Conservation (phyloP, 345 rosid species). For the Melaleuca alternifolia region DNA sequence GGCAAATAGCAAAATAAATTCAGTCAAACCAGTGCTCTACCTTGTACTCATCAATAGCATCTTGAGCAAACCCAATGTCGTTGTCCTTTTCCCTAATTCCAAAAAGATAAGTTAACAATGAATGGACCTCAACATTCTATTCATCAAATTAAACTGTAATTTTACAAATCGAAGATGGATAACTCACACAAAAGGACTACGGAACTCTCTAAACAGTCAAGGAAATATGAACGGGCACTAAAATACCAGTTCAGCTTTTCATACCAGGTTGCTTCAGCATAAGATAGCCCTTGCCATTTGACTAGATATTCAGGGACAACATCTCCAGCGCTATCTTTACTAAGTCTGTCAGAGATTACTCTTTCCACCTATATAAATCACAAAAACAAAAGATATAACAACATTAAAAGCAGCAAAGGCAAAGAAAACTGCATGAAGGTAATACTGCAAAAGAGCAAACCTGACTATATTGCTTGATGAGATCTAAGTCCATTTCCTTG, state of each 20-base stretch:
- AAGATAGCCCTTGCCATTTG: conserved; percentile 99
- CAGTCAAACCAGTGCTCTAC: conserved; percentile 18
- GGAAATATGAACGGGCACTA: not conserved
- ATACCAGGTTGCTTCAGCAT: conserved; percentile 99
- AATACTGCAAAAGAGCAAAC: conserved; percentile 18
- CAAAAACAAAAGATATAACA: not conserved
- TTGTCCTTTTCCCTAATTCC: conserved; percentile 83
- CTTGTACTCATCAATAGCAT: conserved; percentile 91
- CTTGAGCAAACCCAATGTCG: conserved; percentile 88
- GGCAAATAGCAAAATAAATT: not conserved
- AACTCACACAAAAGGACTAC: not conserved
- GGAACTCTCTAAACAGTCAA: not conserved
- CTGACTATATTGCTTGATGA: conserved; percentile 95
- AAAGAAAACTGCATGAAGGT: not conserved
- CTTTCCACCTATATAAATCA: conserved; percentile 75
- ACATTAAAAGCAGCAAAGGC: not conserved
- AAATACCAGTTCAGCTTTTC: not conserved
- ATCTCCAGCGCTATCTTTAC: conserved; percentile 58
- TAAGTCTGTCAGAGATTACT: conserved; percentile 73
- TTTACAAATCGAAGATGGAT: not conserved
- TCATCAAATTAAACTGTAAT: not conserved
- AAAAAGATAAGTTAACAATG: not conserved
- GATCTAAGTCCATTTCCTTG: conserved; percentile 99
- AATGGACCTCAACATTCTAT: not conserved
- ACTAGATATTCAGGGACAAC: conserved; percentile 90